Evolutionary conservation across 1,284 basidiomycete species (phyloP), one percentile per base, ranked within the genome.

Genomic region (Leccinum solheimii): DNA sequence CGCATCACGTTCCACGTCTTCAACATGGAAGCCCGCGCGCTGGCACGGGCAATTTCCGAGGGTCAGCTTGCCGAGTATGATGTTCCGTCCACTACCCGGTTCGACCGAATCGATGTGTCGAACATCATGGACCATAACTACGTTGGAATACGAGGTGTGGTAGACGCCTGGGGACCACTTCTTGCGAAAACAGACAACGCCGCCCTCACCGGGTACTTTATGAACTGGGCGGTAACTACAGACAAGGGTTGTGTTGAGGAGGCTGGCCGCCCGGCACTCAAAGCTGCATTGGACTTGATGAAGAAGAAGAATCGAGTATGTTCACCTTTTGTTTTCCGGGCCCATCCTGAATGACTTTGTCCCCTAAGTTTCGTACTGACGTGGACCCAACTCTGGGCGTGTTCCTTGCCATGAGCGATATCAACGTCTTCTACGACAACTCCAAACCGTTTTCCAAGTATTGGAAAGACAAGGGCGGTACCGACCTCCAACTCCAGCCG

Each of bases 61-160:
- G 3, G 43, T 19, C 5, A 7, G 2, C 11, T 48, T 48, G 2
- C 43, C 1, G 19, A 48, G 43, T 48, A 48, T 48, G 11, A 0
- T 1, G 10, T 48, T 21, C 43, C 43, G 19, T 7, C 43, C 0
- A 65, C 68, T 0, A 67, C 59, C 10, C 62, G 65, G 19, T 82
- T 82, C 63, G 77, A 82, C 60, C 75, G 80, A 1, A 76, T 83
- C 54, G 75, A 79, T 19, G 77, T 79, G 2, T 80, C 80, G 3
- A 82, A 82, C 57, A 77, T 80, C 38, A 58, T 81, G 56, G 81
- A 82, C 58, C 59, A 52, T 10, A 75, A 79, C 13, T 80, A 80
- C 38, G 71, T 72, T 14, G 80, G 81, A 9, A 65, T 80, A n/a
- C 55, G 56, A 32, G 49, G 54, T 1, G 73, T 78, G 7, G 57